phyloP scores from a whole-genome alignment of 129 eudicot genomes.

The Lonicera japonica region DNA sequence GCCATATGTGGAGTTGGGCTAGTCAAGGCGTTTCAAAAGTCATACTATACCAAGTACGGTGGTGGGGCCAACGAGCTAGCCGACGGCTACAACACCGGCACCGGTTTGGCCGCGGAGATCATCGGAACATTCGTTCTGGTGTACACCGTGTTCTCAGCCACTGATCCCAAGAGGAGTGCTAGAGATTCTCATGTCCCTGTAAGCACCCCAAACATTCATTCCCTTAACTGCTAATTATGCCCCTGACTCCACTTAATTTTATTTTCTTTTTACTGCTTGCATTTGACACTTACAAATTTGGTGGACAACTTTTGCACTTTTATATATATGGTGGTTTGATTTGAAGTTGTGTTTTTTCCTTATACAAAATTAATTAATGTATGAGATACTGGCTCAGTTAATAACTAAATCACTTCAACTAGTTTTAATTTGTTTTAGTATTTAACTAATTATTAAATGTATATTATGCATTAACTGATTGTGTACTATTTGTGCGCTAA shows the following conservation, averaged over 20 bases:
- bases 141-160: constrained; percentile 89
- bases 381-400: too few relatives aligned
- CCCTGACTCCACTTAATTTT: too few relatives aligned
- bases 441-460: too few relatives aligned
- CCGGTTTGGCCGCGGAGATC: constrained; percentile 68
- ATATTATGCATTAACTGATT: too few relatives aligned
- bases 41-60: constrained; percentile 48
- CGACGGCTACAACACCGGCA: constrained; percentile 56
- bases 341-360: neutral
- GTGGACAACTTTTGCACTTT: too few relatives aligned
- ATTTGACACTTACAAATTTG: too few relatives aligned
- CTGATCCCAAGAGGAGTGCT: constrained; percentile 80
- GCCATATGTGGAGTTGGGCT: constrained; percentile 81
- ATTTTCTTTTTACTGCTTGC: neutral
- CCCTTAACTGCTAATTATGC: neutral
- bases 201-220: constrained; percentile 5
- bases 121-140: constrained; percentile 84
- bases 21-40: constrained; percentile 56
- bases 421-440: too few relatives aligned
- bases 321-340: neutral
- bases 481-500: too few relatives aligned
- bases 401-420: too few relatives aligned
- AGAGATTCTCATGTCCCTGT: constrained; percentile 89
- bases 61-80: constrained; percentile 66
- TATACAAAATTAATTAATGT: too few relatives aligned